These are phyloP conservation scores for Tuber borchii DNA, from an alignment of 495 filamentous ascomycete genomes.

Conservation along the genomic window DNA sequence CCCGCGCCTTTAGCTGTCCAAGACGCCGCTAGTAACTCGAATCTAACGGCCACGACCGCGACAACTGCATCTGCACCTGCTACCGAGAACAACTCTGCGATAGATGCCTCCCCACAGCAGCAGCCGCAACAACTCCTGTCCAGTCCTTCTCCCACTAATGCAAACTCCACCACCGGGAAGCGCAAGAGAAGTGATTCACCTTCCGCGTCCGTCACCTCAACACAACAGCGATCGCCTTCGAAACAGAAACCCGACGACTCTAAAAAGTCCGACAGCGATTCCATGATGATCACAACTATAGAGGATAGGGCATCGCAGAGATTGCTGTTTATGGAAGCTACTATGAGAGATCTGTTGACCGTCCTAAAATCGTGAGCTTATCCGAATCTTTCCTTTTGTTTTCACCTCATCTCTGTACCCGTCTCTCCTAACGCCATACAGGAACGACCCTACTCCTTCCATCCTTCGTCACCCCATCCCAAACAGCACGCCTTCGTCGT, in stretches of 20 bases:
- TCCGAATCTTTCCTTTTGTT: not conserved
- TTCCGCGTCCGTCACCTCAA: not conserved
- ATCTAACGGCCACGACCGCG: slow-evolving; percentile 3
- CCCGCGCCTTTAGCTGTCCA: not conserved
- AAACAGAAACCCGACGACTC: not conserved
- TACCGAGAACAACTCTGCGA: slow-evolving; percentile 4
- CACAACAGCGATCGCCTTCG: not conserved
- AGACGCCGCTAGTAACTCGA: not conserved
- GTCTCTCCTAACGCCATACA: slow-evolving; percentile 14
- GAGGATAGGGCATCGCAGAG: slow-evolving; percentile 14
- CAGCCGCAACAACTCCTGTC: slow-evolving; percentile 4
- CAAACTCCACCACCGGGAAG: slow-evolving; percentile 27
- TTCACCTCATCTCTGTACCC: slow-evolving; percentile 6
- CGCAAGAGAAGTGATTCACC: slow-evolving; percentile 24
- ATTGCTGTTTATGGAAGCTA: slow-evolving; percentile 20
- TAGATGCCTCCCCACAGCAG: slow-evolving; percentile 11
- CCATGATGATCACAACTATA: slow-evolving; percentile 13
- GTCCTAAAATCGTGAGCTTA: slow-evolving; percentile 34
- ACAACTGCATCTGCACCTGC: slow-evolving; percentile 8
- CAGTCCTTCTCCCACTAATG: slow-evolving; percentile 8
- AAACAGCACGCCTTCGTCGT: slow-evolving; percentile 3
- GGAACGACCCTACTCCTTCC: slow-evolving; percentile 35
- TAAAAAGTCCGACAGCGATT: not conserved
- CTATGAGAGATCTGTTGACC: slow-evolving; percentile 33
- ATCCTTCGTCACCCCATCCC: slow-evolving; percentile 29